A percentile compares a stretch with the other conserved stretches of the same genome.
phyloP scores from a whole-genome alignment of 306 rosid species.

The Castanospermum australe region DNA sequence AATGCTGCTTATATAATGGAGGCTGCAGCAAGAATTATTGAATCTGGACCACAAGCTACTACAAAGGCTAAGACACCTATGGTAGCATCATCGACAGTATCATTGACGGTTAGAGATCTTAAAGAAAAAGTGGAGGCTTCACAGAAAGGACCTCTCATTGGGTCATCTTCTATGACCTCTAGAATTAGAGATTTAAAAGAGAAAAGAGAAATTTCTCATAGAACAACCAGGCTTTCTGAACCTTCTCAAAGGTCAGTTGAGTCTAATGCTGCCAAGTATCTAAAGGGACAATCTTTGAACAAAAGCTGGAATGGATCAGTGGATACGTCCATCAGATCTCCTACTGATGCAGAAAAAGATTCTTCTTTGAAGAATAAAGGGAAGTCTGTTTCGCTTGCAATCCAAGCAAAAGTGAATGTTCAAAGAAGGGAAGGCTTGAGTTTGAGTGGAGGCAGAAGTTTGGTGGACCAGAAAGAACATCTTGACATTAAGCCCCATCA shows the following conservation, averaged over 20 bases:
- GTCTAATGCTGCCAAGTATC: slow-evolving; percentile 60
- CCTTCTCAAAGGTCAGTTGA: slow-evolving; percentile 52
- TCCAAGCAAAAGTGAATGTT: slow-evolving; percentile 89
- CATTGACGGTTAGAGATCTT: slow-evolving; percentile 63
- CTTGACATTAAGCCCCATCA: slow-evolving; percentile 51
- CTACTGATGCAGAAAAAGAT: slow-evolving; percentile 45
- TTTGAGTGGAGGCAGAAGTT: slow-evolving; percentile 42
- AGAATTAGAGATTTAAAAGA: slow-evolving; percentile 51
- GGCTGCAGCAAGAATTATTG: slow-evolving; percentile 80
- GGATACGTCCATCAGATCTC: slow-evolving; percentile 41
- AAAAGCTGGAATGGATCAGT: slow-evolving; percentile 68
- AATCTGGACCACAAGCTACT: slow-evolving; percentile 51
- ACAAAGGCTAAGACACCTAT: slow-evolving; percentile 50
- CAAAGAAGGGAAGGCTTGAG: slow-evolving; percentile 68
- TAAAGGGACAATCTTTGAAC: slow-evolving; percentile 65
- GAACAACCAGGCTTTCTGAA: slow-evolving; percentile 46
- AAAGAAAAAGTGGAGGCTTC: slow-evolving; percentile 60
- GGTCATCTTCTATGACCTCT: slow-evolving; percentile 50
- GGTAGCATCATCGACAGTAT: slow-evolving; percentile 51
- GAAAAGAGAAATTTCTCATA: slow-evolving; percentile 47
- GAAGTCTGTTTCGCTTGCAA: slow-evolving; percentile 75
- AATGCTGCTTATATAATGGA: slow-evolving; percentile 79
- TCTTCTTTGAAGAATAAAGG: slow-evolving; percentile 45
- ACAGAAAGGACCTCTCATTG: slow-evolving; percentile 41
- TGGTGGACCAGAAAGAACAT: slow-evolving; percentile 50